Base-by-base conservation (phyloP, 2,329 filamentous ascomycete species). In the Diplocarpon rosae region DNA sequence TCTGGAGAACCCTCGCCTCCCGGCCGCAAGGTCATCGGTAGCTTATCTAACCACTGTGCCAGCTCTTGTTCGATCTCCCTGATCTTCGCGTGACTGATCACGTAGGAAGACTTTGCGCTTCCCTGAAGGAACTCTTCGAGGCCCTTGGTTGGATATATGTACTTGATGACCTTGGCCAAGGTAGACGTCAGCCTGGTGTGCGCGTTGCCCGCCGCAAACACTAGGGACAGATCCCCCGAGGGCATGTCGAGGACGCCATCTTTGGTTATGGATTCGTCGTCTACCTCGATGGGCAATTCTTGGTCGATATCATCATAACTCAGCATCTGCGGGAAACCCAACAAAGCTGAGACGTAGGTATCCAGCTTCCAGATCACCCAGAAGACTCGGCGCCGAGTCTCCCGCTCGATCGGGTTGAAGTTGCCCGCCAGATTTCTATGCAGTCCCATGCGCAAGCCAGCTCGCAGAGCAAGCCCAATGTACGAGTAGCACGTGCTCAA, bases 401-500 rank as follows among this genome's bases (percentile, higher is more conserved):
- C 77, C 42, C 75, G 69, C 56, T 83, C 78, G 45, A 84, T 73
- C 2, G 75, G 69, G 39, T 74, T 72, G 43, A 83, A 72, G 45
- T 72, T 72, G 44, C 76, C 72, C 38, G 78, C 69, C 5, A 90
- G 65, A 48, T 83, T 76, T 42, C 85, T 80, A 61, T 92, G 85
- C 20, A 90, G 68, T 7, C 85, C 85, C 65, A 90, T 80, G 24
- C 84, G 76, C 29, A 90, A 65, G n/a, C 83, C 78, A 6, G 83
- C 82, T 40, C 84, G 76, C 39, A 89, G 67, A 2, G 83, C 85
- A 55, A 90, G 83, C 6, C 85, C 85, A 38, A 90, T 73, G 54
- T 86, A 88, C 0, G 83, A 78, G 62, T 90, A 90, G 59, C 85
- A 90, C 9, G 79, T 83, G 58, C 80, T 85, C 27, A 90, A 66